These are phyloP conservation scores for Phaseolus coccineus DNA, from an alignment of 331 rosid genomes.

Conservation along the genomic window DNA sequence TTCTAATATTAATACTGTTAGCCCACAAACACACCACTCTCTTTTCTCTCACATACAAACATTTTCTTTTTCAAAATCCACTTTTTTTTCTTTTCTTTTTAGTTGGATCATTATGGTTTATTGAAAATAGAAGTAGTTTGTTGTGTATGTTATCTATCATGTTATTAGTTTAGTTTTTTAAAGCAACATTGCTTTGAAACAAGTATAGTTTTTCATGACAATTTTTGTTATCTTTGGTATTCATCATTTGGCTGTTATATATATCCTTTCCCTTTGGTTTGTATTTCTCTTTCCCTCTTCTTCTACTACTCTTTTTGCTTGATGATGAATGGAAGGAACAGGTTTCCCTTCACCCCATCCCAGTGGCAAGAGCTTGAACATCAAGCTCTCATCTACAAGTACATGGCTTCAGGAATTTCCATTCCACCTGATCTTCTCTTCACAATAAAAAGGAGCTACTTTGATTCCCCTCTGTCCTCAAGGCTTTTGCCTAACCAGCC, in stretches of 20 bases:
- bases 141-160: too few relatives aligned
- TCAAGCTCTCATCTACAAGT: constrained; percentile 90
- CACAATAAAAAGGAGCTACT: constrained; percentile 59
- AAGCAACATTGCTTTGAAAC: too few relatives aligned
- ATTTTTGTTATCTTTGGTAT: too few relatives aligned
- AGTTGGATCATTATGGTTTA: too few relatives aligned
- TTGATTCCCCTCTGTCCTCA: constrained; percentile 68
- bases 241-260: background rate
- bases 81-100: too few relatives aligned
- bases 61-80: background rate
- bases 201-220: too few relatives aligned
- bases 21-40: constrained; percentile 40
- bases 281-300: background rate
- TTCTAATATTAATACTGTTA: constrained; percentile 8
- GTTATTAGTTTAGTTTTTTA: too few relatives aligned
- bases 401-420: constrained; percentile 88
- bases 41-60: background rate
- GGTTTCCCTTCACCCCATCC: constrained; percentile 75
- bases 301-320: too few relatives aligned
- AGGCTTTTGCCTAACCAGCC: constrained; percentile 66
- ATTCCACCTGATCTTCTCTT: constrained; percentile 90
- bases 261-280: background rate
- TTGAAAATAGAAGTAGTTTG: too few relatives aligned
- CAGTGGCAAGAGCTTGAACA: constrained; percentile 99
- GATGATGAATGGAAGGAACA: constrained; percentile 60